Base-by-base conservation (phyloP, 2,329 filamentous ascomycete genomes). In the Cladosporium sp. region DNA sequence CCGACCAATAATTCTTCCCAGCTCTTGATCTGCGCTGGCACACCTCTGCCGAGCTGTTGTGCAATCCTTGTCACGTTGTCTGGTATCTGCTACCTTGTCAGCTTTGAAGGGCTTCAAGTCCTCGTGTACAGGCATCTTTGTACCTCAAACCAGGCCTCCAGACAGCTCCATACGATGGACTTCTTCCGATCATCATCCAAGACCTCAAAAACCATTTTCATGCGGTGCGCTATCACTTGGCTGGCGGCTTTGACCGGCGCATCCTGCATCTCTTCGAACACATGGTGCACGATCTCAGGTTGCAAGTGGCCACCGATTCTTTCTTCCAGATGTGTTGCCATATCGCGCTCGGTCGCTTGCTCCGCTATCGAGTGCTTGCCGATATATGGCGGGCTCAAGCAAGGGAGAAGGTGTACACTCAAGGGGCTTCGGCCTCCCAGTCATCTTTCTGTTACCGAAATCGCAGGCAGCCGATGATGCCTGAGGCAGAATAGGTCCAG, bases 1-100 rank as follows among this genome's bases (percentile, higher is more conserved):
- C 39, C 39, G 21, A 46, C 39, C 16, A 46, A 4, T n/a, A 46
- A 21, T 21, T 46, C 39, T 46, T 46, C 21, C 21, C 16, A 21
- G 39, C 39, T 46, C 21, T 46, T 21, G 39, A n/a, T 46, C 8
- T 46, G 16, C 39, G 3, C 39, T 21, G 39, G 39, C 16, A n/a
- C 14, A n/a, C 2, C 16, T 46, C 39, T 46, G 21, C 21, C 16
- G 39, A 46, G 39, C 1, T n/a, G 39, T 46, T 18, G 16, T 13
- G 39, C 5, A 16, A 46, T 21, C 13, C 43, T 36, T 36, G 60
- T 39, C 8, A 68, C 46, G 13, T 54, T 57, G 10, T 48, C 64
- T 11, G 59, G 64, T n/a, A 58, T 57, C 28, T 46, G 21, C 39
- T 14, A 7, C 39, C 5, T 2, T 10, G 21, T 46, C 39, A 46